Evolutionary conservation across 2,329 filamentous ascomycete species (phyloP).

Genomic region (Aspergillus eucalypticola): DNA sequence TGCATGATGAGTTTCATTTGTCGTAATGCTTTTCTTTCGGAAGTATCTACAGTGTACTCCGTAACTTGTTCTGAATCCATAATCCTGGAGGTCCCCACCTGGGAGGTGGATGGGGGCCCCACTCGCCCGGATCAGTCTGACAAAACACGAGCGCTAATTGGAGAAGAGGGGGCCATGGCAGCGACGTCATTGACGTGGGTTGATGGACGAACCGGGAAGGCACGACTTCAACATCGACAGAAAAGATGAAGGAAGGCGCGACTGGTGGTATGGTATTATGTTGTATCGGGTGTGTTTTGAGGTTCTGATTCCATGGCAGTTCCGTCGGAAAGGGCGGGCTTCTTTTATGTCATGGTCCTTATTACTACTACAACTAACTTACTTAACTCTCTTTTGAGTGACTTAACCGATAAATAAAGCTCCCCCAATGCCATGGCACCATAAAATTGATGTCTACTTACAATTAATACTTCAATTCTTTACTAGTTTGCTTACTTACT

Average conservation of each 20-base stretch:
- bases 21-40: background rate
- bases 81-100: background rate
- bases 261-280: background rate
- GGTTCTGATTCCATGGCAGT: too few relatives aligned
- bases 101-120: background rate
- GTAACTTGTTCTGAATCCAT: too few relatives aligned
- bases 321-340: too few relatives aligned
- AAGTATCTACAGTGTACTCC: background rate
- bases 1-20: background rate
- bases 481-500: too few relatives aligned
- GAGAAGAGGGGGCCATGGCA: background rate
- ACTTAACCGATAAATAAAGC: too few relatives aligned
- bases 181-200: slow-evolving; percentile 15
- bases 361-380: too few relatives aligned
- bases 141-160: slow-evolving; percentile 15
- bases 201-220: background rate
- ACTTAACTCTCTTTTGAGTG: too few relatives aligned
- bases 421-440: background rate
- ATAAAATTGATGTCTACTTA: background rate
- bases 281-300: too few relatives aligned
- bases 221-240: background rate
- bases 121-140: slow-evolving; percentile 5
- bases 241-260: background rate
- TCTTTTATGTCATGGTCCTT: too few relatives aligned
- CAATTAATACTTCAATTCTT: too few relatives aligned